A percentile compares a stretch with the other conserved stretches of the same genome.
Conservation (phyloP, 1,139 yeast species). For the Martiniozyma asiatica region DNA sequence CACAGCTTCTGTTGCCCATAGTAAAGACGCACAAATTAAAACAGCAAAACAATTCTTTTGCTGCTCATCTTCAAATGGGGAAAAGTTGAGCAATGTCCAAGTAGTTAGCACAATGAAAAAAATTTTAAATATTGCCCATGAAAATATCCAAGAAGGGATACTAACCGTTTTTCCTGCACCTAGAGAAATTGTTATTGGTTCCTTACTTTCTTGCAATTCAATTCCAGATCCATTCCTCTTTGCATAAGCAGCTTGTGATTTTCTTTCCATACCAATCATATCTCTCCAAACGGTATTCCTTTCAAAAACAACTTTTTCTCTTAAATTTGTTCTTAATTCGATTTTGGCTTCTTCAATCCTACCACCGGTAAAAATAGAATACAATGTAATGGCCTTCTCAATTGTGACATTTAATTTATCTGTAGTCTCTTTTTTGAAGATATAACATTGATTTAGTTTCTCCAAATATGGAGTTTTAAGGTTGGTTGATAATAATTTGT, state of each 20-base stretch:
- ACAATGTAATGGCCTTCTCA: conserved; percentile 37
- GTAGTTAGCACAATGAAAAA: conserved; percentile 29
- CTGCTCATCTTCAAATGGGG: conserved; percentile 59
- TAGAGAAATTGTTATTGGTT: conserved; percentile 13
- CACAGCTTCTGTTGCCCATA: conserved; percentile 92
- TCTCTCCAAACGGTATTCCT: conserved; percentile 96
- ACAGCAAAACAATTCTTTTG: conserved; percentile 72
- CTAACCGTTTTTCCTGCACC: conserved; percentile 18
- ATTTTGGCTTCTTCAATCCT: conserved; percentile 43
- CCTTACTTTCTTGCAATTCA: conserved; percentile 2
- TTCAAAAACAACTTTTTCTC: conserved; percentile 95
- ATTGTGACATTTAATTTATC: conserved; percentile 35
- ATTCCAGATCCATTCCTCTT: conserved; percentile 14
- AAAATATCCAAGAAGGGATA: conserved; percentile 14
- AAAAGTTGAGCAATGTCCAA: conserved; percentile 35
- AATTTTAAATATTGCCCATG: conserved; percentile 28
- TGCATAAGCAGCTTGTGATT: conserved; percentile 41
- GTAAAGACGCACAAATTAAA: conserved; percentile 61
- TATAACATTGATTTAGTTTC: conserved; percentile 25
- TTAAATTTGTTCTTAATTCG: conserved; percentile 61
- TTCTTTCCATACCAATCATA: conserved; percentile 80
- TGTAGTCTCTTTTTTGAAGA: conserved; percentile 37
- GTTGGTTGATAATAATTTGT: conserved; percentile 59
- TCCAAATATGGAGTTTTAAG: conserved; percentile 42
- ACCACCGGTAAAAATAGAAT: conserved; percentile 31